phyloP scores from a whole-genome alignment of 2,329 filamentous ascomycete genomes.

The Neurospora sp. region DNA sequence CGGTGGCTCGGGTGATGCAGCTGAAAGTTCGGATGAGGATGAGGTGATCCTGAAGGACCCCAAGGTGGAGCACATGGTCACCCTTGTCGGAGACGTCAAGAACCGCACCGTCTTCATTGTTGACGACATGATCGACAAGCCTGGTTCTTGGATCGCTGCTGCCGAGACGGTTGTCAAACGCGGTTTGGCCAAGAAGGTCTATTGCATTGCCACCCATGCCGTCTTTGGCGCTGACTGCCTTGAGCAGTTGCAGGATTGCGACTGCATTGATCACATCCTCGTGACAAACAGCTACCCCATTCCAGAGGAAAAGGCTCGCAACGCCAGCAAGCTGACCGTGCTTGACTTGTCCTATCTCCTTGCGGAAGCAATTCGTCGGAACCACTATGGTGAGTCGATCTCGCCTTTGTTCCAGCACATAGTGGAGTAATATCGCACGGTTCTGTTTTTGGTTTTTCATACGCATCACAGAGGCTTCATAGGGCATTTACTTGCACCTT shows the following conservation, averaged over 20 bases:
- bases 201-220: conserved; percentile 94
- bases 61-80: conserved; percentile 87
- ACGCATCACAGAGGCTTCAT: conserved; percentile 2
- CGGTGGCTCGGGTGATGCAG: conserved; percentile 75
- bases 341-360: conserved; percentile 83
- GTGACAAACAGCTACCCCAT: conserved; percentile 98
- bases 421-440: conserved; percentile 33
- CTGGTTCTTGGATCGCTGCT: conserved; percentile 92
- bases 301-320: conserved; percentile 57
- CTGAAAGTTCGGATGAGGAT: conserved; percentile 80
- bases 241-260: conserved; percentile 81
- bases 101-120: conserved; percentile 86
- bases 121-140: conserved; percentile 98
- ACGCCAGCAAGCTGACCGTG: conserved; percentile 73
- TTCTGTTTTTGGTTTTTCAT: conserved; percentile 9
- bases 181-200: conserved; percentile 84
- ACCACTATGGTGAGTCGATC: conserved; percentile 89
- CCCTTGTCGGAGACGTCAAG: conserved; percentile 89
- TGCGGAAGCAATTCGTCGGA: conserved; percentile 85
- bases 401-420: conserved; percentile 59
- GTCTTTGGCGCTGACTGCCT: conserved; percentile 86
- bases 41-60: conserved; percentile 78
- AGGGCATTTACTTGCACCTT: conserved; percentile 5
- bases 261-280: conserved; percentile 87
- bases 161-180: conserved; percentile 94